Base-by-base conservation (phyloP, 2,329 filamentous ascomycete species). In the Colletotrichum camelliae region DNA sequence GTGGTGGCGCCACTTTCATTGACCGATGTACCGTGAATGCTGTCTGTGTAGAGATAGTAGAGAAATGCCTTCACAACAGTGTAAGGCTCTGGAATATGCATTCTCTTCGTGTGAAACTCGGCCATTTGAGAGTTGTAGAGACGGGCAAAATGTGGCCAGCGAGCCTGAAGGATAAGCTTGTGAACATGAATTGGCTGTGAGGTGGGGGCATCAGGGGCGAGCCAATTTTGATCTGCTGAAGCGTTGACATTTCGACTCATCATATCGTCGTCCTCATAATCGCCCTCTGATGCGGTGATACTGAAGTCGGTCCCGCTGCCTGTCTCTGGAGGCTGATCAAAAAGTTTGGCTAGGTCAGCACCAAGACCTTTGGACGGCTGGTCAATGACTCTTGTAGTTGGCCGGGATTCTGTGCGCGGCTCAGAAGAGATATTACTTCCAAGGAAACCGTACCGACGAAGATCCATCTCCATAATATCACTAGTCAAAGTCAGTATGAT, bases 81-180 rank as follows among this genome's bases (percentile, higher is more conserved):
- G 84, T 98, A 98, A 1, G 96, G 96, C 81, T 99, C 97, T 0
- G 97, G 96, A 60, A 99, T 98, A 85, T 99, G 96, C 94, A 99
- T 97, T 84, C 95, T 96, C 81, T 97, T 97, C 18, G 95, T 97
- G 83, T 99, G 97, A 81, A 97, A 99, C 83, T 99, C 97, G 15
- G 94, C 93, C 97, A 99, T 99, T 82, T 98, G 96, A 6, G 96
- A 93, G 67, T 94, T 93, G 87, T 98, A 98, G 4, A 99, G 88
- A 18, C 97, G 94, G 55, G 94, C 93, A 86, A 99, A 99, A 84
- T 99, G 97, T 33, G 97, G 96, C 97, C 97, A 99, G 67, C 97
- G 94, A 24, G 97, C 94, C 83, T 97, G 95, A 10, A 99, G 89
- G 69, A 99, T 98, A 72, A 99, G 93, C 77, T 95, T 95, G 84